Percentiles rank a stretch among this genome's conserved stretches.
Conservation (phyloP, 352 stramenopile genomes). For the Phytopythium sindhum region DNA sequence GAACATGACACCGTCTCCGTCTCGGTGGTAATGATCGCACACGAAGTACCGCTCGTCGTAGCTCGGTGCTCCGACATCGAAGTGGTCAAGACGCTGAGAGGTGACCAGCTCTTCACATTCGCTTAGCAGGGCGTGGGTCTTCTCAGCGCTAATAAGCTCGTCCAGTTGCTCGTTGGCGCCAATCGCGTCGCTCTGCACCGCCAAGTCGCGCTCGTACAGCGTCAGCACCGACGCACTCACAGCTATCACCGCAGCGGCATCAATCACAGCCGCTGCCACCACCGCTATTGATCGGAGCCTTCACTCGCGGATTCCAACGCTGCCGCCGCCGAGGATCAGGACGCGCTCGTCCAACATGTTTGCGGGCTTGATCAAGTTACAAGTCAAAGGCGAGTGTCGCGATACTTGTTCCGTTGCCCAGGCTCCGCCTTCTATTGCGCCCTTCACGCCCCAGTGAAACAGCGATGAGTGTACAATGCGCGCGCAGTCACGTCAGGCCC, state of each 20-base stretch:
- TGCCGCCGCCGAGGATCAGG: not conserved
- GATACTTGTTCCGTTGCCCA: not conserved
- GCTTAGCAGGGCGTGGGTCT: not conserved
- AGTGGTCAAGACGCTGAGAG: too few species aligned
- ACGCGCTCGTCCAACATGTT: not conserved
- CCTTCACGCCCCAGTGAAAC: not conserved
- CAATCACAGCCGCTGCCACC: not conserved
- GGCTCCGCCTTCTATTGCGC: too few species aligned
- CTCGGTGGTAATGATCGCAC: too few species aligned
- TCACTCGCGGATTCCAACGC: not conserved
- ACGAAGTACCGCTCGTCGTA: too few species aligned
- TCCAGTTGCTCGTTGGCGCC: not conserved
- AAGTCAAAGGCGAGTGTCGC: not conserved
- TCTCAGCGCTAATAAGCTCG: not conserved
- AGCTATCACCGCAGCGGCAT: not conserved
- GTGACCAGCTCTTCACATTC: not conserved
- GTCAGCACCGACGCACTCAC: not conserved
- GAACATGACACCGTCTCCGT: too few species aligned
- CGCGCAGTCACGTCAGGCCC: not conserved
- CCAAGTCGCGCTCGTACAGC: constrained; percentile 1
- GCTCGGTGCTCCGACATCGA: too few species aligned
- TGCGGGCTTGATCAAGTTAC: not conserved
- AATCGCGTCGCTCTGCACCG: not conserved
- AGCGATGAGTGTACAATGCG: not conserved
- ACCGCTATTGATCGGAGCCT: not conserved